phyloP scores from a whole-genome alignment of 73 alveolate genomes.

The Stentor coeruleus region DNA sequence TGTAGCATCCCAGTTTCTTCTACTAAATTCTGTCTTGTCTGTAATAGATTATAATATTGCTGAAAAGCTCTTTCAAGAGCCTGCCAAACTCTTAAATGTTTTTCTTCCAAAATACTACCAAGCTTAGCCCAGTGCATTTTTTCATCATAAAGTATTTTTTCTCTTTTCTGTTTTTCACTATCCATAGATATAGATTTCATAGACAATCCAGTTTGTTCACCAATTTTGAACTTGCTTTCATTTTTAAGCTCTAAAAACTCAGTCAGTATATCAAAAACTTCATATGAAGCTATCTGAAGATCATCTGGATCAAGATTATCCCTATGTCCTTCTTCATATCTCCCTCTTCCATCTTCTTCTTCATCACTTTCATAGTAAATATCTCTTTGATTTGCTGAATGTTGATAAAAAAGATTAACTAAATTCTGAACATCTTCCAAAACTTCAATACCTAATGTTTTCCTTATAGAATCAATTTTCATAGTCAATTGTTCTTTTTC shows the following conservation, averaged over 20 bases:
- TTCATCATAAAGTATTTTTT: slow-evolving; percentile 74
- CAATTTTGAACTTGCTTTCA: slow-evolving; percentile 62
- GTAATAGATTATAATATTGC: slow-evolving; percentile 69
- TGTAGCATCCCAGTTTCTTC: slow-evolving; percentile 91
- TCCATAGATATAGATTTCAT: slow-evolving; percentile 45
- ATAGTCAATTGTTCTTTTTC: slow-evolving; percentile 52
- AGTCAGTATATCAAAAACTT: slow-evolving; percentile 60
- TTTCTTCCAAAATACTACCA: slow-evolving; percentile 68
- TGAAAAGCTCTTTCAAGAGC: slow-evolving; percentile 70
- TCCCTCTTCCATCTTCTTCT: no score
- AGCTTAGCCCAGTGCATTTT: slow-evolving; percentile 81
- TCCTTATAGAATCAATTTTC: slow-evolving; percentile 65
- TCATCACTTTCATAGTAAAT: slow-evolving; percentile 25
- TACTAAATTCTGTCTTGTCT: slow-evolving; percentile 73
- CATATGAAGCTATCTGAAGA: slow-evolving; percentile 46
- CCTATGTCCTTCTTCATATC: no score
- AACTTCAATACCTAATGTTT: slow-evolving; percentile 71
- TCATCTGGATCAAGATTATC: slow-evolving; percentile 26
- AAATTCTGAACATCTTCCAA: slow-evolving; percentile 72
- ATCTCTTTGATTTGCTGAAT: slow-evolving; percentile 7
- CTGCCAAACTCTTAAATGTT: slow-evolving; percentile 76
- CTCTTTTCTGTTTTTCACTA: slow-evolving; percentile 85
- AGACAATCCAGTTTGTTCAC: slow-evolving; percentile 47
- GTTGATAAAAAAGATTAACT: slow-evolving; percentile 35
- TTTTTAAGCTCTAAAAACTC: slow-evolving; percentile 63